Evolutionary conservation across 192 early-diverging fungal species (phyloP).

Genomic region (Podila clonocystis): DNA sequence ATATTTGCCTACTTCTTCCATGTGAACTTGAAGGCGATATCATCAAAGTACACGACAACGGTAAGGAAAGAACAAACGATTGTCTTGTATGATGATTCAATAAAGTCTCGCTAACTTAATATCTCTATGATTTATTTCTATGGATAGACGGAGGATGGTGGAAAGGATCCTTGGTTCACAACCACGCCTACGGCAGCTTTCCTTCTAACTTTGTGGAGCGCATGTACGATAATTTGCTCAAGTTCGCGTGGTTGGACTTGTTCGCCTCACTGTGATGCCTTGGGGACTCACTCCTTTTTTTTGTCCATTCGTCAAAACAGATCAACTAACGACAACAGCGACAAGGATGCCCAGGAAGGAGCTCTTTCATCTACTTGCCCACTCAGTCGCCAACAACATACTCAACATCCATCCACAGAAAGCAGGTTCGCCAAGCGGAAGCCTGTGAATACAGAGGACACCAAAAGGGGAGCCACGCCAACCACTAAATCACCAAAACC

Average conservation of each 20-base stretch:
- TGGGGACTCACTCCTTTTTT: too few relatives aligned
- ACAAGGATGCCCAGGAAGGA: background rate
- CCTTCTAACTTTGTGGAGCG: conserved; percentile 48
- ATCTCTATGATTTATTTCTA: background rate
- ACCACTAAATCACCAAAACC: background rate
- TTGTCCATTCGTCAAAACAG: background rate
- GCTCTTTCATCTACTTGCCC: background rate
- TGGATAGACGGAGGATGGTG: conserved; percentile 45
- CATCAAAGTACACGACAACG: conserved; percentile 46
- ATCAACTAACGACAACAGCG: background rate
- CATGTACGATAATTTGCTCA: conserved; percentile 10
- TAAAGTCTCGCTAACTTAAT: background rate
- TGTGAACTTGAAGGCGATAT: conserved; percentile 30
- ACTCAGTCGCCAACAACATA: background rate
- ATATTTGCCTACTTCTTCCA: background rate
- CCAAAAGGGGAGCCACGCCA: background rate
- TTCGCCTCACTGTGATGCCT: too few relatives aligned
- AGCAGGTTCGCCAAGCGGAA: conserved; percentile 1
- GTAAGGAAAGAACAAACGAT: conserved; percentile 10
- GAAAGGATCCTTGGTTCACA: conserved; percentile 35
- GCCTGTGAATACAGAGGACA: background rate
- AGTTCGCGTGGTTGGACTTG: background rate
- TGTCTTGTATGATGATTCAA: background rate
- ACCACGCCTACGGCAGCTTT: conserved; percentile 19
- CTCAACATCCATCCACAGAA: background rate